Percentiles rank a stretch among this genome's conserved stretches.
Conservation (phyloP, 106 monocot genomes). For the Dendrobium nobile region DNA sequence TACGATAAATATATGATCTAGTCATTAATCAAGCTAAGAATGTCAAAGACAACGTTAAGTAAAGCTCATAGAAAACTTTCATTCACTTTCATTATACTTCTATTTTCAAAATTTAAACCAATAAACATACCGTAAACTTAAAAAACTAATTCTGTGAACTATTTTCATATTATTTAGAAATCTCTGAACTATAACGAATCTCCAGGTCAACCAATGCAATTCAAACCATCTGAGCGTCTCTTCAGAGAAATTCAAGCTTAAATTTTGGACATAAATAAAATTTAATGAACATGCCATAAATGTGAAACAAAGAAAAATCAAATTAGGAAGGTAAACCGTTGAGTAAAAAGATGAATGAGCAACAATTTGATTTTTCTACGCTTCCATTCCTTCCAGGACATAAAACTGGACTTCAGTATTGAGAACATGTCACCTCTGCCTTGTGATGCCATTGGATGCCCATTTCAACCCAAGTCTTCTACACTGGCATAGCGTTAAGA, state of each 20-base stretch:
- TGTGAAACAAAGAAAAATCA: not conserved
- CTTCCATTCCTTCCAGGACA: not conserved
- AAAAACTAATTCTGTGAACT: no score
- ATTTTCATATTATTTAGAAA: no score
- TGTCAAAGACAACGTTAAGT: no score
- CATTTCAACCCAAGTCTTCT: slow-evolving; percentile 1
- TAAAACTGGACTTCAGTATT: not conserved
- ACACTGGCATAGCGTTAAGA: not conserved
- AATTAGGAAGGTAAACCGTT: not conserved
- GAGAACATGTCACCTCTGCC: not conserved
- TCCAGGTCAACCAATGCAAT: no score
- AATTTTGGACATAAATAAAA: not conserved
- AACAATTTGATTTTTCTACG: slow-evolving; percentile 4
- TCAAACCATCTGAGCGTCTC: no score
- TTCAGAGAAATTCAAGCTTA: not conserved
- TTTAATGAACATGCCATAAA: not conserved
- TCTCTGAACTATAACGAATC: no score
- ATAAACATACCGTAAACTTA: no score
- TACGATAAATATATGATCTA: no score
- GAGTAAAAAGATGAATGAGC: not conserved
- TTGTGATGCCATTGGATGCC: not conserved
- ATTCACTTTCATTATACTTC: no score
- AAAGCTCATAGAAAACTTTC: no score
- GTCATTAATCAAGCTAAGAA: no score
- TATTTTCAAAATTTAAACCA: no score